Percentiles rank a stretch among this genome's conserved stretches.
Conservation (phyloP, 495 filamentous ascomycete genomes). For the Articulospora tetracladia region DNA sequence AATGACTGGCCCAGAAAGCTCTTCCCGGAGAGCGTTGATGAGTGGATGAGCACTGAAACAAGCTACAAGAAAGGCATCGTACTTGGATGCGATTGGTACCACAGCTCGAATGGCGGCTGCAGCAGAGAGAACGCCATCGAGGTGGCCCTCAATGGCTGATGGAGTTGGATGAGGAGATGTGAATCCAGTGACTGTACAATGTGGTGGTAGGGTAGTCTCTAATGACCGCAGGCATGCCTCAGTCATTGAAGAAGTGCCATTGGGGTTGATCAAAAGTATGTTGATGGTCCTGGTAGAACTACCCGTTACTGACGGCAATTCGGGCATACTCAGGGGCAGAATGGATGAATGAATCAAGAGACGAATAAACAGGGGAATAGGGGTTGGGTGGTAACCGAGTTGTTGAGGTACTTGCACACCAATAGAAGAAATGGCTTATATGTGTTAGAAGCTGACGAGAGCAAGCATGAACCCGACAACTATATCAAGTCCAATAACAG, state of each 20-base stretch:
- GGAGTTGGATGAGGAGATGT: slow-evolving; percentile 41
- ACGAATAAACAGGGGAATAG: neutral
- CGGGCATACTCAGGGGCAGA: slow-evolving; percentile 3
- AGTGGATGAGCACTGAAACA: slow-evolving; percentile 48
- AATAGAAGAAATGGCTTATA: neutral
- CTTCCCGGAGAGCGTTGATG: slow-evolving; percentile 44
- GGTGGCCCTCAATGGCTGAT: slow-evolving; percentile 40
- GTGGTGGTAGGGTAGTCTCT: slow-evolving; percentile 34
- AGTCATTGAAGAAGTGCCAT: slow-evolving; percentile 44
- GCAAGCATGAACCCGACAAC: neutral
- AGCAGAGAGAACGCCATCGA: slow-evolving; percentile 40
- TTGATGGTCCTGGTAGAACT: slow-evolving; percentile 27
- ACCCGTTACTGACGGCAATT: slow-evolving; percentile 22
- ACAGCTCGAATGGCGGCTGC: slow-evolving; percentile 36
- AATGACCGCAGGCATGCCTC: slow-evolving; percentile 36
- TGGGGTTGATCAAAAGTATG: slow-evolving; percentile 45
- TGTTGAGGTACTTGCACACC: neutral
- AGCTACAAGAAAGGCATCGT: slow-evolving; percentile 46
- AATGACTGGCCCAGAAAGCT: slow-evolving; percentile 37
- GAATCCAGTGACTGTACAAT: slow-evolving; percentile 41
- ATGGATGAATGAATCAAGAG: neutral
- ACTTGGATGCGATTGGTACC: slow-evolving; percentile 33
- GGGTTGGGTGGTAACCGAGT: neutral
- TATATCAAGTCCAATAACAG: neutral
- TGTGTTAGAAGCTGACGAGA: neutral